Base-by-base conservation (phyloP, 768 basidiomycete genomes). In the Lentinula lateritia region DNA sequence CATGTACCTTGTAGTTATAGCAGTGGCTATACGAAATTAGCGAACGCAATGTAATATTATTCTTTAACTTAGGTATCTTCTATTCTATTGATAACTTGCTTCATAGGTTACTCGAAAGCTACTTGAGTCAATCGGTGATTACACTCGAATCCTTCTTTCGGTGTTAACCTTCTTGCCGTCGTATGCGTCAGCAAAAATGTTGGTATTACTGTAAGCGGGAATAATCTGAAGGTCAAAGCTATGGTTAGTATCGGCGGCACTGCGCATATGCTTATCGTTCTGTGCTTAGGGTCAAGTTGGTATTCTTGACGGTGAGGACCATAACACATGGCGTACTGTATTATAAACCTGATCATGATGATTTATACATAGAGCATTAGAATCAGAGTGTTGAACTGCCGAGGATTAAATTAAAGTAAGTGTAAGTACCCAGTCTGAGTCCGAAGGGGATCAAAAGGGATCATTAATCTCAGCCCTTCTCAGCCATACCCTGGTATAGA, bases 1-100 rank as follows among this genome's bases (percentile, higher is more conserved):
- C 28, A 56, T 42, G 55, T 42, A 56, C 55, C 41, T 23, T 43
- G 55, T 56, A 55, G 38, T 55, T 41, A 28, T 56, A 42, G 50
- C 50, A 16, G 50, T 52, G 50, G 50, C 55, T 18, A 20, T 34
- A 9, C 43, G n/a, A 56, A 54, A 39, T 28, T 43, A 56, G 55
- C 55, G 32, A 56, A 56, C 39, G 41, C 55, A 23, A 43, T 56
- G 55, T 56, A 56, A 38, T 42, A 56, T 43, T 56, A 56, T 43
- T 32, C 8, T 43, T 23, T 39, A 35, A 38, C n/a, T 41, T 38
- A 20, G 20, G n/a, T 36, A 54, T 20, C 20, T 35, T 54, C 28
- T 15, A 34, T 52, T 32, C 34, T 36, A 52, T 36, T 34, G 32
- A 36, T 36, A 52, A 34, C 5, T 52, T 36, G 28, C 50, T 52